Evolutionary conservation across 148 eudicot species (phyloP).

Genomic region (Nyssa sinensis): DNA sequence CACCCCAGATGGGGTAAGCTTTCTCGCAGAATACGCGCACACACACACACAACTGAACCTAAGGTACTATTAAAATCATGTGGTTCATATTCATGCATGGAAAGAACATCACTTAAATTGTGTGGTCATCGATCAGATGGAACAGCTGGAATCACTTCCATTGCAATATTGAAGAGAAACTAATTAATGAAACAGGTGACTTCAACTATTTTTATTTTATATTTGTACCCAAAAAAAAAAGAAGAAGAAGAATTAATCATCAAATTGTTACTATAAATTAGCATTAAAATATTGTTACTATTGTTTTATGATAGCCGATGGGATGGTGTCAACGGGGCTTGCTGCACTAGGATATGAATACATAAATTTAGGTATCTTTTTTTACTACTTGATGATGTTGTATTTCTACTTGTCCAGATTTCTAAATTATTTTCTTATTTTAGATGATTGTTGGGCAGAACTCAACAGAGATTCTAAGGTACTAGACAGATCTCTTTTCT

Average conservation of each 20-base stretch:
- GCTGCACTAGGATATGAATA: constrained; percentile 43
- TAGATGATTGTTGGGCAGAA: too few relatives aligned
- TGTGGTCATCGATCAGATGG: constrained; percentile 33
- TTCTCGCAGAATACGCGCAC: too few relatives aligned
- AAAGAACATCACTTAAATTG: too few relatives aligned
- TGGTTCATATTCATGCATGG: too few relatives aligned
- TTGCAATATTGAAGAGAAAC: constrained; percentile 41
- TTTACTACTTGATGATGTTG: neutral
- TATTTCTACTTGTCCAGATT: neutral
- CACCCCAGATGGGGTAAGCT: constrained; percentile 29
- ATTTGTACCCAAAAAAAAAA: too few relatives aligned
- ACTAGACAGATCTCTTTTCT: too few relatives aligned
- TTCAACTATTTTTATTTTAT: neutral
- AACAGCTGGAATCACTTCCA: constrained; percentile 58
- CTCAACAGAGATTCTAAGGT: too few relatives aligned
- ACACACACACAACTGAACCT: too few relatives aligned
- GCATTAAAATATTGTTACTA: neutral
- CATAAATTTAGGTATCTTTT: constrained; percentile 37
- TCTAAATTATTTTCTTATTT: neutral
- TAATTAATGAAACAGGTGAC: constrained; percentile 47
- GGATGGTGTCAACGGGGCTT: constrained; percentile 51
- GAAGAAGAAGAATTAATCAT: neutral
- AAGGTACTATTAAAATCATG: too few relatives aligned
- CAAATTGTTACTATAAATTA: neutral
- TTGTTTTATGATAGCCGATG: constrained; percentile 38